Conservation (phyloP, 306 rosid species). For the Adenanthera pavonina region DNA sequence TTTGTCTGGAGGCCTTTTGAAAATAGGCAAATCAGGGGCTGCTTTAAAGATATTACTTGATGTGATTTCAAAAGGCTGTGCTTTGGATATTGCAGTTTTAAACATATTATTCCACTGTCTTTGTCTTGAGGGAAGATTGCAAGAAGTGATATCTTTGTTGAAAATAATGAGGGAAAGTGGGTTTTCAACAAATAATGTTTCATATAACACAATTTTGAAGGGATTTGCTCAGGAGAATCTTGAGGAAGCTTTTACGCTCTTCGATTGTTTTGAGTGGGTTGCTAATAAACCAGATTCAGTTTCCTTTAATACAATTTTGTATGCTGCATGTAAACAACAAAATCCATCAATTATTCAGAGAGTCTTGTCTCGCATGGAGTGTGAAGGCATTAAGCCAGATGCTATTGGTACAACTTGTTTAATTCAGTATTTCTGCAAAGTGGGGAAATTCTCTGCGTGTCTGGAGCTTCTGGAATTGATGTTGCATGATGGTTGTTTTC, state of each 20-base stretch:
- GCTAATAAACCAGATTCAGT: constrained; percentile 48
- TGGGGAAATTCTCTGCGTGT: constrained; percentile 45
- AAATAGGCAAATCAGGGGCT: constrained; percentile 37
- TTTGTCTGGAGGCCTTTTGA: constrained; percentile 53
- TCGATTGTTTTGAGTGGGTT: constrained; percentile 49
- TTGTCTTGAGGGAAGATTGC: constrained; percentile 46
- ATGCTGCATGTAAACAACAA: constrained; percentile 50
- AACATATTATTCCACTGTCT: constrained; percentile 52
- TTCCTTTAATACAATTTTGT: constrained; percentile 52
- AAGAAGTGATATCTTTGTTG: constrained; percentile 46
- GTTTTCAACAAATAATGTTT: constrained; percentile 45
- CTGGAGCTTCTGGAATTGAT: constrained; percentile 45
- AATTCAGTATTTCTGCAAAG: constrained; percentile 47
- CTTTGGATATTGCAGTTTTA: constrained; percentile 49
- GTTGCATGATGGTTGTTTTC: constrained; percentile 36
- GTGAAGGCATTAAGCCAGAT: constrained; percentile 44
- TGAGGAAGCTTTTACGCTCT: constrained; percentile 46
- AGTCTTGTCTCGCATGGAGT: constrained; percentile 45
- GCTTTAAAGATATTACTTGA: constrained; percentile 40
- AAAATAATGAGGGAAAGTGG: constrained; percentile 45
- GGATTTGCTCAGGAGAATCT: constrained; percentile 45
- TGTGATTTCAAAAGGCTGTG: constrained; percentile 39
- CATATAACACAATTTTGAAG: constrained; percentile 54
- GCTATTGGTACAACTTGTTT: constrained; percentile 47
- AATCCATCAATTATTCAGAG: constrained; percentile 34